A percentile compares a stretch with the other conserved stretches of the same genome.
These are phyloP conservation scores for Pichia cephalocereana DNA, from an alignment of 805 yeast genomes.

Conservation along the genomic window DNA sequence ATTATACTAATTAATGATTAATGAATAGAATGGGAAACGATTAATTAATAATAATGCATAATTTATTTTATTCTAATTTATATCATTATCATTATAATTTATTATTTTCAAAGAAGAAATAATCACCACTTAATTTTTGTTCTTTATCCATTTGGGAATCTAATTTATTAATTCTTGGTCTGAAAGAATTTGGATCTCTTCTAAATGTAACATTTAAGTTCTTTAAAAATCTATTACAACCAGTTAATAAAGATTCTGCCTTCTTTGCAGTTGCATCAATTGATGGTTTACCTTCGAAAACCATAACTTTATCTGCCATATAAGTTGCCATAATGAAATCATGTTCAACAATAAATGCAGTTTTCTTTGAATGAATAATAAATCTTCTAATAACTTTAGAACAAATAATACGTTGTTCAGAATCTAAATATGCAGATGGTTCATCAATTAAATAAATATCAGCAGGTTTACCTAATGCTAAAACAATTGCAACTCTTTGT, in stretches of 20 bases:
- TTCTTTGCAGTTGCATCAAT: conserved; percentile 73
- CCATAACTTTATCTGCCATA: conserved; percentile 97
- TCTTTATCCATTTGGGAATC: conserved; percentile 99
- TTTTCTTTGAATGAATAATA: conserved; percentile 91
- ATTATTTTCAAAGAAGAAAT: conserved; percentile 81
- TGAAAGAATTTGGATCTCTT: conserved; percentile 96
- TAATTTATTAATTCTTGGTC: conserved; percentile 97
- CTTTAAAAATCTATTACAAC: conserved; percentile 95
- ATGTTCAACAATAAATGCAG: conserved; percentile 99
- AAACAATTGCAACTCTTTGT: conserved; percentile 97
- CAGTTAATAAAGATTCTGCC: conserved; percentile 91
- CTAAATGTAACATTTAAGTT: conserved; percentile 96
- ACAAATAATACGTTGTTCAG: conserved; percentile 99
- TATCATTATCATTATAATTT: conserved; percentile 23
- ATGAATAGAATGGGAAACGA: neutral
- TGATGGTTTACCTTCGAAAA: conserved; percentile 93
- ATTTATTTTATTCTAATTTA: no score
- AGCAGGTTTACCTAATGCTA: conserved; percentile 89
- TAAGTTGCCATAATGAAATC: conserved; percentile 99
- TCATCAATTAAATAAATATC: conserved; percentile 96
- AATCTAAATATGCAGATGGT: conserved; percentile 97
- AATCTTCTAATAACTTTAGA: conserved; percentile 97
- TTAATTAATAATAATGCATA: neutral
- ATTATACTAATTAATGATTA: neutral
- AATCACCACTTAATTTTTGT: conserved; percentile 87